Base-by-base conservation (phyloP, 768 basidiomycete genomes). In the Hygrophoropsis aurantiaca region DNA sequence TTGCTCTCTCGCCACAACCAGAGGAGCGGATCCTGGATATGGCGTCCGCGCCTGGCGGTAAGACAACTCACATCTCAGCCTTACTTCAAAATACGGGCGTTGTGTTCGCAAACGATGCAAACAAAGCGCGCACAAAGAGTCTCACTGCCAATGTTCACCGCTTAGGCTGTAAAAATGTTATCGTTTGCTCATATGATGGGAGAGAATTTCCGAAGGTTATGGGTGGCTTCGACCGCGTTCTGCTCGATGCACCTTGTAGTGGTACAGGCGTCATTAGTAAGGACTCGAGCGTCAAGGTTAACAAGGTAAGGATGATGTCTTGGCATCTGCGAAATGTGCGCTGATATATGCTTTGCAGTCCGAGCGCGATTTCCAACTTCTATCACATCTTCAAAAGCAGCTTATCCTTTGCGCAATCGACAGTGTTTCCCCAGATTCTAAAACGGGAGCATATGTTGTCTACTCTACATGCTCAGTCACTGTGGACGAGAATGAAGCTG, bases 391-490 rank as follows among this genome's bases (percentile, higher is more conserved):
- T 15, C 97, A 99, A 71, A 98, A 98, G 69, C 97, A 99, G 66
- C 81, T 99, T 35, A 90, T 99, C 58, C 80, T 99, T 42, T 98
- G 95, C 67, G 97, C 95, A 13, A 93, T 99, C 64, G 97, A 99
- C 73, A 95, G 93, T 42, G 85, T 95, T 42, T 85, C 83, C 54
- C 83, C 94, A 9, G 84, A 85, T 47, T 95, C 94, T 4, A 85
- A 87, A 59, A 90, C 89, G 1, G 97, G 97, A 5, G 94, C 94
- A 21, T 92, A 85, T 68, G 71, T 98, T 57, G 95, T 98, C 46
- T 99, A 99, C 72, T 98, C 95, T 39, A 99, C 97, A 0, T 99
- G 97, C 65, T 97, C 94, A 4, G 93, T 99, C 45, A 97, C 89
- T 4, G 90, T 97, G 8, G 97, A 98, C 58, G 97, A 99, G 74